Evolutionary conservation across 1,284 basidiomycete species (phyloP), one percentile per base, ranked within the genome.

Genomic region (Cutaneotrichosporon sp.): DNA sequence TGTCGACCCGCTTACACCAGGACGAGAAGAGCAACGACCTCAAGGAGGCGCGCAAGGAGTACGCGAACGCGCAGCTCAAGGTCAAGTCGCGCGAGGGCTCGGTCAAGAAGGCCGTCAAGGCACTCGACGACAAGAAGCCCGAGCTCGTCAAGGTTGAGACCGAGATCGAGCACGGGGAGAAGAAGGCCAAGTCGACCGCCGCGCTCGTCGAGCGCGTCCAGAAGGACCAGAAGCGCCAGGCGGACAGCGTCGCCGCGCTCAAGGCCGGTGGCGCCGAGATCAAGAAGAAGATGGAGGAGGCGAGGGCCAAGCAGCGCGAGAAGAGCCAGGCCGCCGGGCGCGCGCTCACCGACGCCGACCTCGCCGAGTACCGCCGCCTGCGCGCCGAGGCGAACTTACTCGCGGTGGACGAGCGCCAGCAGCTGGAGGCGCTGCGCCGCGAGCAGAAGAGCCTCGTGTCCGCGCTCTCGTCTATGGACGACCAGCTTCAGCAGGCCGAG

Each of bases 291-390:
- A 90, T 92, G 36, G 84, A 90, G 67, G 86, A 84, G 53, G 92
- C 92, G 18, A 86, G 88, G 82, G 90, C 92, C 80, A 87, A 87
- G 43, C 90, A 92, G 71, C 83, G 89, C 59, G 86, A 83, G 68
- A 85, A 87, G 3, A 88, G 89, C 16, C 85, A 88, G 67, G 73
- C 73, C 20, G 82, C 87, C 51, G 93, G 91, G 51, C 81, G 91
- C 47, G 87, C 89, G 0, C 81, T 99, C 4, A 90, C 86, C 61
- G 88, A 91, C 71, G 89, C 90, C 59, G 91, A 89, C 70, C 81
- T 98, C 11, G 87, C 89, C 52, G 90, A 97, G 72, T 99, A 99
- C 78, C 89, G 89, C 42, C 81, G 84, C 72, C 81, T 97, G 90
- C 74, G 73, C 20, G 64, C 72, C 11, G 59, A 67, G n/a, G 89